These are phyloP conservation scores for Xylaria cubensis DNA, from an alignment of 495 filamentous ascomycete genomes.

Conservation along the genomic window DNA sequence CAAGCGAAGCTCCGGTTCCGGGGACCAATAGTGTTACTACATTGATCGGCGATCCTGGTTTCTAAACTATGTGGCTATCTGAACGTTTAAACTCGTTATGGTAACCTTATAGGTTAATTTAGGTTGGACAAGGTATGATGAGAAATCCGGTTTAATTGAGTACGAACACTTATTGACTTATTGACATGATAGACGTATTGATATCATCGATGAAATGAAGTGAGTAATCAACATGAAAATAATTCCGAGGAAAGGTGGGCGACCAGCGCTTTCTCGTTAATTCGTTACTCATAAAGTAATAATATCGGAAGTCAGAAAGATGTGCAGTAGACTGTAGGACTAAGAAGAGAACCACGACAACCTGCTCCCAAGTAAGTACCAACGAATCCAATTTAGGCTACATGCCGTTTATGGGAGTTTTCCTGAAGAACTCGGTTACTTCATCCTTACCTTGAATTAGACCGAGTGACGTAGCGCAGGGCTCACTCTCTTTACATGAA, in stretches of 20 bases:
- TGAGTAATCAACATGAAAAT: too few species aligned
- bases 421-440: neutral
- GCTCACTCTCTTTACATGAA: too few species aligned
- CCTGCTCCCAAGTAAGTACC: neutral
- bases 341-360: too few species aligned
- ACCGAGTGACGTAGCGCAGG: neutral
- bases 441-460: neutral
- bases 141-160: neutral
- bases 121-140: neutral
- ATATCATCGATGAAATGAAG: too few species aligned
- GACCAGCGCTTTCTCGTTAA: too few species aligned
- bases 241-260: too few species aligned
- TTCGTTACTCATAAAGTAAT: too few species aligned
- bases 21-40: neutral
- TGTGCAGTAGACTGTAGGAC: too few species aligned
- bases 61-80: neutral
- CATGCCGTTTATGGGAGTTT: neutral
- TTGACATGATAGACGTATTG: neutral
- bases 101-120: neutral
- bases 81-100: neutral
- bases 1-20: neutral
- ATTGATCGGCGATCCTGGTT: neutral
- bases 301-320: too few species aligned
- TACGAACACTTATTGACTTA: neutral
- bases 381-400: neutral